These are phyloP conservation scores for Trichosporon sp. DNA, from an alignment of 1,284 basidiomycete genomes.

Conservation along the genomic window DNA sequence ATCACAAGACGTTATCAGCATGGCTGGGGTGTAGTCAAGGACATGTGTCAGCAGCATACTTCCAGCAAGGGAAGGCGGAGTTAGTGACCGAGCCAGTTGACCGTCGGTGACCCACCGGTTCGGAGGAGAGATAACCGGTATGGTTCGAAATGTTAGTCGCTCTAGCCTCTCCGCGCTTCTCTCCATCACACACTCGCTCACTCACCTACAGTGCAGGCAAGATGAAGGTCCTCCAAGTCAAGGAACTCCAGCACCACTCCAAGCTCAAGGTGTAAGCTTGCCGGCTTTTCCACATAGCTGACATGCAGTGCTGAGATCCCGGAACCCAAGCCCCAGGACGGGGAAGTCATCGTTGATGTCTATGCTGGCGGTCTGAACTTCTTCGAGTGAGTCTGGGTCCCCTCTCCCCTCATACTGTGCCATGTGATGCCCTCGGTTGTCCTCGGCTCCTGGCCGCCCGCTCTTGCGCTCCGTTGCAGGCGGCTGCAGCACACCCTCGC, in stretches of 20 bases:
- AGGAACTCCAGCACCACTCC: conserved; percentile 72
- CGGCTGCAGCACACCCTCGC: too few species aligned
- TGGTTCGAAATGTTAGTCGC: background rate
- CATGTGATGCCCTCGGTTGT: too few species aligned
- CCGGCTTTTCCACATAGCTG: too few species aligned
- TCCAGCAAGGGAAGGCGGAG: too few species aligned
- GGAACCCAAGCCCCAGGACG: conserved; percentile 62
- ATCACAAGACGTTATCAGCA: too few species aligned
- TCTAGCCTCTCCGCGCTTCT: background rate
- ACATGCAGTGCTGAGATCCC: conserved; percentile 59
- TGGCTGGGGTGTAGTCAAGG: too few species aligned
- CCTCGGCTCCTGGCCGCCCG: too few species aligned
- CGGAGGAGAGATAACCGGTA: background rate
- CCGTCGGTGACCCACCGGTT: too few species aligned
- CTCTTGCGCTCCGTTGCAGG: too few species aligned
- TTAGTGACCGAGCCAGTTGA: too few species aligned
- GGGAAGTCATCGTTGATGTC: conserved; percentile 78
- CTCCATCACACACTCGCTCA: background rate
- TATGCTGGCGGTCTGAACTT: conserved; percentile 59
- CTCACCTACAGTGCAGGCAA: background rate
- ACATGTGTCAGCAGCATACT: too few species aligned
- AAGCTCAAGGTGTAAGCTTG: conserved; percentile 62
- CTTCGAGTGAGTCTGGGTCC: conserved; percentile 44
- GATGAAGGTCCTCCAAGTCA: conserved; percentile 80
- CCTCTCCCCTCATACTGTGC: too few species aligned